Evolutionary conservation across 1,284 basidiomycete genomes (phyloP).

Genomic region (Microbotryomycetes sp.): DNA sequence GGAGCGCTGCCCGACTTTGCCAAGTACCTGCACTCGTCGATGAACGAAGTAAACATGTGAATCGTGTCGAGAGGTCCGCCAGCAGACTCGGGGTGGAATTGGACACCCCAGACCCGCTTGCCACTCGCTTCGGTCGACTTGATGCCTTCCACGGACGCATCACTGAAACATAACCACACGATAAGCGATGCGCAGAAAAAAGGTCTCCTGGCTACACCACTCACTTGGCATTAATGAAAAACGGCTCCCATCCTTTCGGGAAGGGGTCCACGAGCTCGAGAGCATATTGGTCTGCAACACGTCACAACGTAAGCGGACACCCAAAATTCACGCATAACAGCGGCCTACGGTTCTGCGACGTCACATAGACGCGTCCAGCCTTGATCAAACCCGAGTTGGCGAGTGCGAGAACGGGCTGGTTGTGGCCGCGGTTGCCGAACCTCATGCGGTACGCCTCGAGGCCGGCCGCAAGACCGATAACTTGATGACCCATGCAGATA

Average conservation of each 20-base stretch:
- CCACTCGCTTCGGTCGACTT: slow-evolving; percentile 81
- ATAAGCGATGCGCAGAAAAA: not conserved
- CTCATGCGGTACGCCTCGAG: slow-evolving; percentile 94
- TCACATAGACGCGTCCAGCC: slow-evolving; percentile 94
- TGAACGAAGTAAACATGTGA: slow-evolving; percentile 87
- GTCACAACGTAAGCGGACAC: slow-evolving; percentile 28
- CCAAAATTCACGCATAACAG: not conserved
- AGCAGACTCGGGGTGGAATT: slow-evolving; percentile 82
- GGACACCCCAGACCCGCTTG: slow-evolving; percentile 87
- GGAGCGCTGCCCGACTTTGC: not conserved
- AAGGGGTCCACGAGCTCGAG: slow-evolving; percentile 83
- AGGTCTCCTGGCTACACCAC: slow-evolving; percentile 21
- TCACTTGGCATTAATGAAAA: slow-evolving; percentile 94
- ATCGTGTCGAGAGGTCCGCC: slow-evolving; percentile 90
- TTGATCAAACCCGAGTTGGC: slow-evolving; percentile 83
- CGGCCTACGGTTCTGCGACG: slow-evolving; percentile 54
- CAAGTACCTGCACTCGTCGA: slow-evolving; percentile 60
- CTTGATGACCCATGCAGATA: slow-evolving; percentile 98
- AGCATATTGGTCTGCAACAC: slow-evolving; percentile 68
- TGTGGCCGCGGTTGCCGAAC: slow-evolving; percentile 98
- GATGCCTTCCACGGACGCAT: slow-evolving; percentile 95
- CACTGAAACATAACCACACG: slow-evolving; percentile 28
- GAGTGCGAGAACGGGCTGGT: slow-evolving; percentile 93
- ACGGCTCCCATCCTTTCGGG: slow-evolving; percentile 90
- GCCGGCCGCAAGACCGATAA: slow-evolving; percentile 94